These are phyloP conservation scores for Colletotrichum truncatum DNA, from an alignment of 2,329 filamentous ascomycete genomes.

Conservation along the genomic window DNA sequence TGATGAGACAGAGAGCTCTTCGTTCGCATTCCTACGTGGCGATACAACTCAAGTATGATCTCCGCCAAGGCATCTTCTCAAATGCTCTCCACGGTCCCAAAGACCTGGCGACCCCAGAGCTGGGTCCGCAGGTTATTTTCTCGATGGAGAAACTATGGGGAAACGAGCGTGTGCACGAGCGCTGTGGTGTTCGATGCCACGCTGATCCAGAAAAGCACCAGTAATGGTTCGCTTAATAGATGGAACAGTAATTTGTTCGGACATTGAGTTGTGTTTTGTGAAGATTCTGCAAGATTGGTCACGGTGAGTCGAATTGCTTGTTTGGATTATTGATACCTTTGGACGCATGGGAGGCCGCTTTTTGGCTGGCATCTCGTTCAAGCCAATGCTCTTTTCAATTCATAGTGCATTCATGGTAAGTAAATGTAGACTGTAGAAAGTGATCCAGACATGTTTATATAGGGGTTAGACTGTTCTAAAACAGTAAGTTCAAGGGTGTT, in stretches of 20 bases:
- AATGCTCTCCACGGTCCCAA: not conserved
- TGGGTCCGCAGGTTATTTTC: conserved; percentile 24
- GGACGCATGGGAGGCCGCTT: too few relatives aligned
- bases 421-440: too few relatives aligned
- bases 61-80: too few relatives aligned
- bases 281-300: too few relatives aligned
- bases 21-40: too few relatives aligned
- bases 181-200: not conserved
- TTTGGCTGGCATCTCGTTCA: too few relatives aligned
- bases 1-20: too few relatives aligned
- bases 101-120: conserved; percentile 1
- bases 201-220: not conserved
- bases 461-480: fast-evolving
- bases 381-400: too few relatives aligned
- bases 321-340: too few relatives aligned
- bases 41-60: too few relatives aligned
- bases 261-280: not conserved
- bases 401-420: too few relatives aligned
- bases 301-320: conserved; percentile 1
- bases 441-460: too few relatives aligned
- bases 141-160: conserved; percentile 14
- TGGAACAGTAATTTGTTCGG: not conserved
- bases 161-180: not conserved
- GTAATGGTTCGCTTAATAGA: not conserved
- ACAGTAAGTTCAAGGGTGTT: not conserved